These are phyloP conservation scores for Oryza longistaminata DNA, from an alignment of 176 grass and related monocot genomes.

Conservation along the genomic window DNA sequence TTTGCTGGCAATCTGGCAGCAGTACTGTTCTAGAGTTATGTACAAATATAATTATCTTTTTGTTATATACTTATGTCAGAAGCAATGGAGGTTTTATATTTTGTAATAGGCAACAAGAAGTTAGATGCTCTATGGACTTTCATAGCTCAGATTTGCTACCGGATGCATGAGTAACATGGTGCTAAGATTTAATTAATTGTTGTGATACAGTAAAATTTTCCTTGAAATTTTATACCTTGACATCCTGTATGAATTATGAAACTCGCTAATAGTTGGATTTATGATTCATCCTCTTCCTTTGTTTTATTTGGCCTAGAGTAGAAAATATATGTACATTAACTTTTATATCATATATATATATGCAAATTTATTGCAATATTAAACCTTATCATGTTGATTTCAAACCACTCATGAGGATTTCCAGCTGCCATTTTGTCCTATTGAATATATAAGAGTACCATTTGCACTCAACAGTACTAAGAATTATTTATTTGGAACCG, in stretches of 20 bases:
- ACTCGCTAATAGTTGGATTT: not conserved
- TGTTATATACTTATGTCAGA: not conserved
- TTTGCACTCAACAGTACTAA: constrained; percentile 31
- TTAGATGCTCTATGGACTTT: not conserved
- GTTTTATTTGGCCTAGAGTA: not conserved
- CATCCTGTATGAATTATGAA: constrained; percentile 6
- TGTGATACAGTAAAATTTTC: not conserved
- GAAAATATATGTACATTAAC: not conserved
- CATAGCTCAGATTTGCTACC: not conserved
- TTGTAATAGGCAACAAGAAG: not conserved
- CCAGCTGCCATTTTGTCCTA: not conserved
- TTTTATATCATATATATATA: not conserved
- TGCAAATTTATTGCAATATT: not conserved
- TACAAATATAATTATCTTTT: not conserved
- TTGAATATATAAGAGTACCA: not conserved
- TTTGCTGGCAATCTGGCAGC: not conserved
- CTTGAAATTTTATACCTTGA: constrained; percentile 9
- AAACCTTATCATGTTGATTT: constrained; percentile 11
- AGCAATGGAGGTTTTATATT: not conserved
- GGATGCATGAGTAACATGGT: not conserved
- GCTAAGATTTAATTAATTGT: not conserved
- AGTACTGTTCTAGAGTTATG: not conserved
- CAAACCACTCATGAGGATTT: not conserved
- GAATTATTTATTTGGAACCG: constrained; percentile 27
- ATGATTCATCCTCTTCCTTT: not conserved